Conservation (phyloP, 345 rosid genomes). For the Ailanthus altissimus region DNA sequence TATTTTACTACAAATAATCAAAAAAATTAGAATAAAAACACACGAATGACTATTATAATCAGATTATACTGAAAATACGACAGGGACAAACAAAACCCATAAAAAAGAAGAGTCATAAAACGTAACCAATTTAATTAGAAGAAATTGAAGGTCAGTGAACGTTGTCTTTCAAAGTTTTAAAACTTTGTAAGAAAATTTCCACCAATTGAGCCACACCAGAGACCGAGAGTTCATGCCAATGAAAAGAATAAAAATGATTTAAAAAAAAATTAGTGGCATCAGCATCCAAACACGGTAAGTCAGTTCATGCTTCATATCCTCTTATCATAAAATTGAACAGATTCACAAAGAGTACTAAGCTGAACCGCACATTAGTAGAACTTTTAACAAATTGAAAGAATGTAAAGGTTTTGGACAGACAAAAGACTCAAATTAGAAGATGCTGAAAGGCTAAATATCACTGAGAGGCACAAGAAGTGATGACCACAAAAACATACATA, state of each 20-base stretch:
- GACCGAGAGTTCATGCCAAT: neutral
- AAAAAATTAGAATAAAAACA: neutral
- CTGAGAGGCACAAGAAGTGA: neutral
- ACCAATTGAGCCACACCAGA: neutral
- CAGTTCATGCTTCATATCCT: neutral
- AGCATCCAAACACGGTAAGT: neutral
- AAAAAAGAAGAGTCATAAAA: neutral
- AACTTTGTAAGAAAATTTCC: neutral
- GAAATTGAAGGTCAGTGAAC: neutral
- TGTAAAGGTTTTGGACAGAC: neutral
- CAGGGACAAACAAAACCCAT: conserved; percentile 6
- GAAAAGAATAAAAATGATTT: no score
- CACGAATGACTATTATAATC: conserved; percentile 4
- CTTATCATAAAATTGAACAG: neutral
- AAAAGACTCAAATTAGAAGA: conserved; percentile 19
- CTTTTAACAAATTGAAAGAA: neutral
- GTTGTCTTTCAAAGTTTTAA: neutral
- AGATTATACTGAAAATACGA: neutral
- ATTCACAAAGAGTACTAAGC: neutral
- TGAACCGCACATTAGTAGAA: neutral
- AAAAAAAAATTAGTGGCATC: neutral
- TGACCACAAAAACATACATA: conserved; percentile 31
- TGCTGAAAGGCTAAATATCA: conserved; percentile 21
- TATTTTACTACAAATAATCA: neutral
- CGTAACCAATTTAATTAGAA: neutral